Evolutionary conservation across 2,329 filamentous ascomycete species (phyloP).

Genomic region (Arthrobotrys megalospora): DNA sequence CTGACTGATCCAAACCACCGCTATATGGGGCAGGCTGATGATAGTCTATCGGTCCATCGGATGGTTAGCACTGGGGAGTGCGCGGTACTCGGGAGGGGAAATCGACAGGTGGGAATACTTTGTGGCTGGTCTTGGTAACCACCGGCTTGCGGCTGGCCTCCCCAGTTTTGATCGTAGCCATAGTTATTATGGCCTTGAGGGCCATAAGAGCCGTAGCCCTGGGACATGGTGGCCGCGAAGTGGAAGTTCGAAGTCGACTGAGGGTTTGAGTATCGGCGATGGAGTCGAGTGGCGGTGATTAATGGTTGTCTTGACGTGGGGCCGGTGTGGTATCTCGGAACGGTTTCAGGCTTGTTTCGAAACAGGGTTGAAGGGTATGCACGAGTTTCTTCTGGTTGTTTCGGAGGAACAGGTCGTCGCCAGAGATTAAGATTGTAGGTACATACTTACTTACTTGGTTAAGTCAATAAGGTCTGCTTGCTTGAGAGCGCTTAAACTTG

Average conservation of each 20-base stretch:
- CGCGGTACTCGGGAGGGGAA: neutral
- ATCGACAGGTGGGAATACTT: constrained; percentile 27
- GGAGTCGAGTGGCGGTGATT: constrained; percentile 1
- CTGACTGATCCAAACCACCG: constrained; percentile 54
- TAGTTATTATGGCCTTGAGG: constrained; percentile 45
- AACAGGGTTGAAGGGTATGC: constrained; percentile 21
- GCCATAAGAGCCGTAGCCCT: constrained; percentile 48
- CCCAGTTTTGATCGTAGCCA: constrained; percentile 53
- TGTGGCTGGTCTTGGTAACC: constrained; percentile 56
- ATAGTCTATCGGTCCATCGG: constrained; percentile 42
- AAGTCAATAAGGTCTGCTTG: constrained; percentile 1
- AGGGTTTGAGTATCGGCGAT: neutral
- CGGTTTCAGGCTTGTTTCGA: constrained; percentile 48
- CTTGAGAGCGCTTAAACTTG: constrained; percentile 14
- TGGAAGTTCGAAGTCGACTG: neutral
- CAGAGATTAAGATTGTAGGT: constrained; percentile 3
- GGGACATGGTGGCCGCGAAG: constrained; percentile 40
- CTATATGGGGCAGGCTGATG: constrained; percentile 22
- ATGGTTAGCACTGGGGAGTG: constrained; percentile 14
- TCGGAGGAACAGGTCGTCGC: neutral
- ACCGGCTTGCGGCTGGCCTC: neutral
- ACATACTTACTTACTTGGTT: neutral
- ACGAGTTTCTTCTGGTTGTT: constrained; percentile 3
- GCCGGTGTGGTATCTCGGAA: constrained; percentile 26
- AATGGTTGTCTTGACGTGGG: constrained; percentile 1